Conservation (phyloP, 2,329 filamentous ascomycete genomes). For the Trichoderma atroviride region DNA sequence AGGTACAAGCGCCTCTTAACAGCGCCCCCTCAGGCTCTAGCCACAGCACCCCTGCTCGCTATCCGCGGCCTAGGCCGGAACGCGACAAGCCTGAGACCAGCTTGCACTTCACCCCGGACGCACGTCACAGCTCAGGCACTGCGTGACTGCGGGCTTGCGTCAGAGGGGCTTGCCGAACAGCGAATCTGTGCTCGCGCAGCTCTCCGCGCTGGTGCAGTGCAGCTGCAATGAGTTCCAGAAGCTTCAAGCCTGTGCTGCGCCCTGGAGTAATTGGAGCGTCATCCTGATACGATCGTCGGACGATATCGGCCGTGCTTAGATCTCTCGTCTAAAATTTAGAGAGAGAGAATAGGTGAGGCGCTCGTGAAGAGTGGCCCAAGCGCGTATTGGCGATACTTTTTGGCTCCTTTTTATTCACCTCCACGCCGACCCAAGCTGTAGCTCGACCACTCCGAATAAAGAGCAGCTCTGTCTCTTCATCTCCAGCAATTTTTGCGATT, state of each 20-base stretch:
- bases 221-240: not conserved
- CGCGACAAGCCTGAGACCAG: not conserved
- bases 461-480: not conserved
- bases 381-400: not conserved
- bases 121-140: conserved; percentile 1
- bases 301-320: not conserved
- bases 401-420: not conserved
- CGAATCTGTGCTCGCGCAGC: not conserved
- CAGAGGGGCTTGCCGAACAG: not conserved
- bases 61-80: conserved; percentile 19
- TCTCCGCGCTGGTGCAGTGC: not conserved
- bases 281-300: not conserved
- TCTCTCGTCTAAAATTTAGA: too few species aligned
- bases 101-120: not conserved
- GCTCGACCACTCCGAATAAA: not conserved
- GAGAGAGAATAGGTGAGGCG: too few species aligned
- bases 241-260: not conserved
- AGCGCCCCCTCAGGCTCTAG: conserved; percentile 15
- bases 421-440: not conserved
- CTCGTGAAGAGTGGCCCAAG: not conserved
- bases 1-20: conserved; percentile 13
- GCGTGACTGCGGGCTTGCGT: not conserved
- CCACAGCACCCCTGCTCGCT: conserved; percentile 7
- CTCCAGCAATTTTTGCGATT: not conserved
- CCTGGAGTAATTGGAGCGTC: not conserved